Evolutionary conservation across 2,329 filamentous ascomycete genomes (phyloP).

Genomic region (Hyphodiscus sp.): DNA sequence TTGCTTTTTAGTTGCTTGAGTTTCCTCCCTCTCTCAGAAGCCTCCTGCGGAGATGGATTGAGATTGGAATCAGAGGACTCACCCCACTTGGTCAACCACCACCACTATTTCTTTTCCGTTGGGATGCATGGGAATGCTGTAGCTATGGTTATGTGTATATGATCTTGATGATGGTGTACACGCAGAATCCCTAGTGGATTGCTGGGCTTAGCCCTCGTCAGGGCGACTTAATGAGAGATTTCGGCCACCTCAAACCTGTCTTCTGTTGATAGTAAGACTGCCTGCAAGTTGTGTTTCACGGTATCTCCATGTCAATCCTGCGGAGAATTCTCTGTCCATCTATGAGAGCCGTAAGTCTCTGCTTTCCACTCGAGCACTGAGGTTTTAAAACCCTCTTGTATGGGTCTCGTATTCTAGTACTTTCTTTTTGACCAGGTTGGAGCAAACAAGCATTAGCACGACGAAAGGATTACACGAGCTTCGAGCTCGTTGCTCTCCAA

Average conservation of each 20-base stretch:
- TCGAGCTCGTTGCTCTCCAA: too few relatives aligned
- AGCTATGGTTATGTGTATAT: constrained; percentile 24
- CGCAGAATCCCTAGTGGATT: constrained; percentile 26
- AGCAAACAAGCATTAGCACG: too few relatives aligned
- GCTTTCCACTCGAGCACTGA: too few relatives aligned
- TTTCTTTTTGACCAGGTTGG: too few relatives aligned
- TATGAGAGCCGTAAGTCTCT: too few relatives aligned
- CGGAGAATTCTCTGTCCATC: too few relatives aligned
- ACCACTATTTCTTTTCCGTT: constrained; percentile 29
- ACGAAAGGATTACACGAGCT: too few relatives aligned
- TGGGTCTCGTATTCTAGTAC: too few relatives aligned
- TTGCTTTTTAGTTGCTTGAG: constrained; percentile 25
- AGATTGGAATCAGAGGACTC: constrained; percentile 10
- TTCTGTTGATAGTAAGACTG: background rate
- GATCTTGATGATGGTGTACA: constrained; percentile 29
- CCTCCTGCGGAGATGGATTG: background rate
- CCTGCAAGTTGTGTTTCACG: background rate
- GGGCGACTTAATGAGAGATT: constrained; percentile 30
- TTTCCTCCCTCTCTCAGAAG: background rate
- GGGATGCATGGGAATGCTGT: constrained; percentile 30
- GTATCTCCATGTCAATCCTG: too few relatives aligned
- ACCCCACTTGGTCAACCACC: constrained; percentile 28
- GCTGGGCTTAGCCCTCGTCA: constrained; percentile 27
- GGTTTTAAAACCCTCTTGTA: too few relatives aligned
- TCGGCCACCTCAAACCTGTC: constrained; percentile 29